phyloP scores from a whole-genome alignment of 106 monocot species.

The Phalaenopsis aphrodite region DNA sequence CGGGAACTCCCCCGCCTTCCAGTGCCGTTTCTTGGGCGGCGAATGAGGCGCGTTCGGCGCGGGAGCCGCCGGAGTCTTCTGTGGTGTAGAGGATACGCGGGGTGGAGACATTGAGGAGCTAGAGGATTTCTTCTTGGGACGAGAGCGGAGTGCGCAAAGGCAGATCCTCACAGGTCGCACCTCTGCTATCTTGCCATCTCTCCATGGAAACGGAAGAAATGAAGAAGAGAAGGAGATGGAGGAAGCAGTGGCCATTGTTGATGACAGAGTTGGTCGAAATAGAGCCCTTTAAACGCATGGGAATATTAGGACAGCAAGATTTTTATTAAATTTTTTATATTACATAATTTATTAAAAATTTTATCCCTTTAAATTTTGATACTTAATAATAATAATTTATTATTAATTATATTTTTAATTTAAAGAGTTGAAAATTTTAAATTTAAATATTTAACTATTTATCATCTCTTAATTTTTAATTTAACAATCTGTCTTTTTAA shows the following conservation, averaged over 20 bases:
- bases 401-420: too few relatives aligned
- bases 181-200: background rate
- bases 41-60: slow-evolving; percentile 1
- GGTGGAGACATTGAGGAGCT: slow-evolving; percentile 4
- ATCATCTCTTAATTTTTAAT: too few relatives aligned
- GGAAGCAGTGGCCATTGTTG: slow-evolving; percentile 13
- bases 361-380: too few relatives aligned
- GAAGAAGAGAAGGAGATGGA: slow-evolving; percentile 11
- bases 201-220: background rate
- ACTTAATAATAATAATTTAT: too few relatives aligned
- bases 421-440: too few relatives aligned
- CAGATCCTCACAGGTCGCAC: background rate
- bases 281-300: too few relatives aligned
- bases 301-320: too few relatives aligned
- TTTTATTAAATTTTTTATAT: too few relatives aligned
- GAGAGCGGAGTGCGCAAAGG: slow-evolving; percentile 12
- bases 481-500: too few relatives aligned
- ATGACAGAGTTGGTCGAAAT: background rate
- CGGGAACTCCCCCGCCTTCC: slow-evolving; percentile 87
- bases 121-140: background rate
- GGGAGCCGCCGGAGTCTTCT: background rate
- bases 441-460: too few relatives aligned
- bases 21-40: slow-evolving; percentile 56
- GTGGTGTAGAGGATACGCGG: background rate
- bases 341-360: too few relatives aligned